Evolutionary conservation across 441 rosid genomes (phyloP).

Genomic region (Gossypium armourianum): DNA sequence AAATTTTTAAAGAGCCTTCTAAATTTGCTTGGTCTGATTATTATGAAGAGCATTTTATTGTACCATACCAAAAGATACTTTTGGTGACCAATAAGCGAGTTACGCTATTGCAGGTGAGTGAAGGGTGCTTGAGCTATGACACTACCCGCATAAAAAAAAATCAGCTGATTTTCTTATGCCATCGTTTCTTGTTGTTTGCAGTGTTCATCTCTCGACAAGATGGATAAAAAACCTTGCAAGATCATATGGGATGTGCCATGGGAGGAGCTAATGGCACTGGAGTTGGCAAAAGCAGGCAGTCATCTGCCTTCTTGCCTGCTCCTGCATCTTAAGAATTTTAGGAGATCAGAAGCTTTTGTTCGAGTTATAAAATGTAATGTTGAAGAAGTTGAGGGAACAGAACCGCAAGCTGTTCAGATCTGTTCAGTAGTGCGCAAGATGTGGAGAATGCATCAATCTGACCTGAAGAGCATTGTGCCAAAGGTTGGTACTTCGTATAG

Average conservation of each 20-base stretch:
- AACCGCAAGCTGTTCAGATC: slow-evolving; percentile 72
- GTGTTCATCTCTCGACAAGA: slow-evolving; percentile 63
- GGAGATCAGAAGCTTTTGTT: slow-evolving; percentile 78
- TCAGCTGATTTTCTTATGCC: slow-evolving; percentile 12
- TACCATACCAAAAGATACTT: slow-evolving; percentile 70
- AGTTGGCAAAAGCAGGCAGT: slow-evolving; percentile 81
- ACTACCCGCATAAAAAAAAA: background rate
- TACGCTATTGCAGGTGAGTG: slow-evolving; percentile 71
- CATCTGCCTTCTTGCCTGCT: slow-evolving; percentile 74
- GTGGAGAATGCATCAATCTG: slow-evolving; percentile 74
- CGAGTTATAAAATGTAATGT: slow-evolving; percentile 70
- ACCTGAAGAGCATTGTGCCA: slow-evolving; percentile 41
- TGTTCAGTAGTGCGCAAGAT: slow-evolving; percentile 67
- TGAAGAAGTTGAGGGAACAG: slow-evolving; percentile 48
- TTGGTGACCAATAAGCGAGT: slow-evolving; percentile 75
- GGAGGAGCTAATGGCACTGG: slow-evolving; percentile 88
- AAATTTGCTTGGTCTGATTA: slow-evolving; percentile 82
- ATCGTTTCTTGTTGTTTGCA: slow-evolving; percentile 25
- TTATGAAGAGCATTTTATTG: slow-evolving; percentile 74
- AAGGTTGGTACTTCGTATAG: slow-evolving; percentile 40
- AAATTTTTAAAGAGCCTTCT: slow-evolving; percentile 90
- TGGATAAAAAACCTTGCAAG: slow-evolving; percentile 87
- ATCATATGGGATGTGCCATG: slow-evolving; percentile 95
- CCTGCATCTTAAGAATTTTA: slow-evolving; percentile 76
- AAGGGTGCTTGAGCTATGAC: slow-evolving; percentile 11